phyloP scores from a whole-genome alignment of 2,329 filamentous ascomycete species.

The Cercospora nicotianae region DNA sequence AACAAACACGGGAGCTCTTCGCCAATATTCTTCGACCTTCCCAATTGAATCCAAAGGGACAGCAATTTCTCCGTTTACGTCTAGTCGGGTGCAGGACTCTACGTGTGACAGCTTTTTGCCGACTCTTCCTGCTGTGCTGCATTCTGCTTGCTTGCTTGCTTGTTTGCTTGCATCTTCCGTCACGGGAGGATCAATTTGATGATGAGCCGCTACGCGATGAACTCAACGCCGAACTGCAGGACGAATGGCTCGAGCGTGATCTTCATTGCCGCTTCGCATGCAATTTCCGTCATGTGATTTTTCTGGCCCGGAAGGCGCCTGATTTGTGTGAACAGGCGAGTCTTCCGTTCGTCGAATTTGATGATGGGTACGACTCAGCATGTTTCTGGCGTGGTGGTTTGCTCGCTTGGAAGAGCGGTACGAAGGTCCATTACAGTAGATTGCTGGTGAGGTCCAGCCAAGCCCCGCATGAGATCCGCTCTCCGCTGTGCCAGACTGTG shows the following conservation, averaged over 20 bases:
- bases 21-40: constrained; percentile 2
- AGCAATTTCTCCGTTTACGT: background rate
- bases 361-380: background rate
- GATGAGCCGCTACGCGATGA: constrained; percentile 16
- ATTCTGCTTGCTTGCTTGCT: background rate
- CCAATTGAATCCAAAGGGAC: background rate
- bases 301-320: background rate
- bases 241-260: constrained; percentile 9
- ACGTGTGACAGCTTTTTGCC: background rate
- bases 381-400: background rate
- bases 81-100: too few relatives aligned
- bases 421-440: background rate
- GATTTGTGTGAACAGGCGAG: background rate
- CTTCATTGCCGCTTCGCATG: constrained; percentile 14
- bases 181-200: constrained; percentile 5
- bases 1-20: background rate
- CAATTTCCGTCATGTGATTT: constrained; percentile 12
- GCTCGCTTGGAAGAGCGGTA: background rate
- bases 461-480: background rate
- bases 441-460: background rate
- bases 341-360: background rate
- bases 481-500: background rate
- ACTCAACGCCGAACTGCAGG: constrained; percentile 15
- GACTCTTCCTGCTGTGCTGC: background rate
- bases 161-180: background rate